Evolutionary conservation across 2,329 filamentous ascomycete species (phyloP), one percentile per base, ranked within the genome.

Genomic region (Fusarium graminum): DNA sequence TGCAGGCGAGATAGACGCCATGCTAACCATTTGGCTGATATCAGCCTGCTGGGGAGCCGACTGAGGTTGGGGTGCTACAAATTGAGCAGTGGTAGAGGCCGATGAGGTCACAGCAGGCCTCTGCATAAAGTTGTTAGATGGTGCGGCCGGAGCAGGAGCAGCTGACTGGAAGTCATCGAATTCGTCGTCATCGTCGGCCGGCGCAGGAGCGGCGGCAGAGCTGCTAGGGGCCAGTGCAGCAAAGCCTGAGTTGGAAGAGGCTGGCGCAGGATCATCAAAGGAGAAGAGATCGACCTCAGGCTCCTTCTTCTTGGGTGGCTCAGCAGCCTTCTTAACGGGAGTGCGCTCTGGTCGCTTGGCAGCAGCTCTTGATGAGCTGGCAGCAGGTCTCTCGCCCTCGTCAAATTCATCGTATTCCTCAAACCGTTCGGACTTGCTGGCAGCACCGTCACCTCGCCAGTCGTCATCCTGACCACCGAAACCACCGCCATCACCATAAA

Each of bases 101-200:
- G 83, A 81, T 16, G 84, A 84, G 53, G 82, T 79, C 63, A 85
- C 76, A 3, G 83, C 79, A 16, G 86, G 56, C 73, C 84, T 72
- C 80, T 78, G 76, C 12, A 70, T 67, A 51, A 75, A 70, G 11
- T 63, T 72, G 47, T 60, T 69, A 19, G 79, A 72, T 74, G 81
- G 69, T 67, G 83, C 76, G 12, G 83, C 75, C n/a, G 78, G 78
- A 26, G 87, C 81, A 5, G 90, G 87, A 4, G 91, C 82, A 14
- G 94, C 94, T 19, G 93, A 97, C 78, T 97, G 93, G 83, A 98
- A 98, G 75, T 99, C 95, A 75, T 98, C 95, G 74, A 98, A 98
- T 66, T 97, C 95, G 67, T 97, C 94, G 64, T 92, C 90, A 50
- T 87, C 88, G 40, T 82, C 82, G 29, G 79, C 78, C 16, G 79